A percentile compares a stretch with the other conserved stretches of the same genome.
Evolutionary conservation across 345 rosid species (phyloP).

Genomic region (Camelina hispida): DNA sequence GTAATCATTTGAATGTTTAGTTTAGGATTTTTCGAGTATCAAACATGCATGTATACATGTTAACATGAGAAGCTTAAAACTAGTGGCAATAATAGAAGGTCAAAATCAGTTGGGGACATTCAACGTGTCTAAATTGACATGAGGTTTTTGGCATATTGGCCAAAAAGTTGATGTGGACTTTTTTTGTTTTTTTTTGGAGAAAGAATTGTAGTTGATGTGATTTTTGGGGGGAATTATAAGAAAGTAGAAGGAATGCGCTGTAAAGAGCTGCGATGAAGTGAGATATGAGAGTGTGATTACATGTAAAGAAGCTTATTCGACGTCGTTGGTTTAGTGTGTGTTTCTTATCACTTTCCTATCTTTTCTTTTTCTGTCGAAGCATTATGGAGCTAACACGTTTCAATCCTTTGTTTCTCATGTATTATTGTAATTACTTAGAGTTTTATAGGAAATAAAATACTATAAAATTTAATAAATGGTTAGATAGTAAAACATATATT

Average conservation of each 20-base stretch:
- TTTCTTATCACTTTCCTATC: constrained; percentile 39
- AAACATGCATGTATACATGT: neutral
- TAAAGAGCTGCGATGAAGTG: constrained; percentile 42
- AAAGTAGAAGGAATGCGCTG: constrained; percentile 41
- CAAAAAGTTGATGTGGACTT: constrained; percentile 40
- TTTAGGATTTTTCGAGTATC: neutral
- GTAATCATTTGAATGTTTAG: too few species aligned
- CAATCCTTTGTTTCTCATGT: constrained; percentile 11
- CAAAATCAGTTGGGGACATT: constrained; percentile 37
- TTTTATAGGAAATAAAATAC: too few species aligned
- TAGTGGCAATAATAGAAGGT: constrained; percentile 36
- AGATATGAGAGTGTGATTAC: constrained; percentile 39
- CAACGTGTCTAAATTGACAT: constrained; percentile 44
- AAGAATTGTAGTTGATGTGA: constrained; percentile 33
- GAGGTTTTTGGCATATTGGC: constrained; percentile 42
- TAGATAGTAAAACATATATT: too few species aligned
- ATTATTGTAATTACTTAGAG: neutral
- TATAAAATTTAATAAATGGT: too few species aligned
- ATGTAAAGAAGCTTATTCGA: constrained; percentile 43
- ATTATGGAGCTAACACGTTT: constrained; percentile 40
- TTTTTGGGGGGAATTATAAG: neutral
- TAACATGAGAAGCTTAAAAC: constrained; percentile 18
- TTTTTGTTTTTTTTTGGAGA: too few species aligned
- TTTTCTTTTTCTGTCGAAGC: constrained; percentile 32
- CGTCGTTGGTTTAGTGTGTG: constrained; percentile 29